Percentiles rank a stretch among this genome's conserved stretches.
Conservation (phyloP, 331 rosid species). For the Erythrophleum ivorense region DNA sequence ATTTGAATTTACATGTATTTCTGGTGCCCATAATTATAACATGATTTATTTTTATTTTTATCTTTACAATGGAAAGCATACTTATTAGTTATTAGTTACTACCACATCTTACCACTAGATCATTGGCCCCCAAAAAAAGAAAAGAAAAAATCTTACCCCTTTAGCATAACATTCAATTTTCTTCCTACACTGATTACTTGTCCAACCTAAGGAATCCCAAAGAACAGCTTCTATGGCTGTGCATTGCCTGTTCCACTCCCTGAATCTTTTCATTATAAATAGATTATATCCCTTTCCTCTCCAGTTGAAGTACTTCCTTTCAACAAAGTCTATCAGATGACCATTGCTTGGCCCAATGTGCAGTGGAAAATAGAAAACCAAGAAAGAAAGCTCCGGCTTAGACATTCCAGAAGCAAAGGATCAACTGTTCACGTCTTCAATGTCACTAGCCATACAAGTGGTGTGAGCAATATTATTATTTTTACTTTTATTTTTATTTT, state of each 20-base stretch:
- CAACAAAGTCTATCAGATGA: not conserved
- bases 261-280: not conserved
- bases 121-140: not conserved
- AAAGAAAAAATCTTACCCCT: too few relatives aligned
- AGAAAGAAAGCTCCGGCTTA: not conserved
- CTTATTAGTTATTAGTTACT: not conserved
- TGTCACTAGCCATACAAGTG: not conserved
- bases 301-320: not conserved
- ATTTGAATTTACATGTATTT: not conserved
- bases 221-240: not conserved
- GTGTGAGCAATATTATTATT: not conserved
- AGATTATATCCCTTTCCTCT: not conserved
- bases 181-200: not conserved
- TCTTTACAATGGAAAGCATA: not conserved
- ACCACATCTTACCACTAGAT: not conserved
- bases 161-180: not conserved
- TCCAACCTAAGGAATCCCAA: conserved; percentile 11
- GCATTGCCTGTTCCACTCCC: not conserved
- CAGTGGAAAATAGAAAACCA: not conserved
- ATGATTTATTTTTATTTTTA: not conserved
- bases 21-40: not conserved
- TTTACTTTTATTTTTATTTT: not conserved
- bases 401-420: not conserved
- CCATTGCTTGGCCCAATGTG: not conserved
- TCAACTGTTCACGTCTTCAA: not conserved